These are phyloP conservation scores for Ogataea haglerorum DNA, from an alignment of 805 yeast genomes.

Conservation along the genomic window DNA sequence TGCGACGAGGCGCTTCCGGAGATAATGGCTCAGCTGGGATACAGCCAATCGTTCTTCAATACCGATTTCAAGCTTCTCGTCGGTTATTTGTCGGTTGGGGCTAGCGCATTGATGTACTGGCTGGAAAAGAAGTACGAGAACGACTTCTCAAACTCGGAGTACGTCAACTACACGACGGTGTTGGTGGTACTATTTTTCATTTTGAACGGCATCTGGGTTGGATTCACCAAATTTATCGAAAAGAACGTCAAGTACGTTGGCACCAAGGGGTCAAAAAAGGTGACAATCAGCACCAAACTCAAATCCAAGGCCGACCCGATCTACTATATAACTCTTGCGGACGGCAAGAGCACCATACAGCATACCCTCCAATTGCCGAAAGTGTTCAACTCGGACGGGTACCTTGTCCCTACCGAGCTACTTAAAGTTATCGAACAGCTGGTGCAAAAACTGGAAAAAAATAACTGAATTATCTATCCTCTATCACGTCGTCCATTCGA, in stretches of 20 bases:
- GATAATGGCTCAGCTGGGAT: conserved; percentile 43
- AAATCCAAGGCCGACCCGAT: conserved; percentile 42
- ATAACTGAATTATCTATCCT: conserved; percentile 1
- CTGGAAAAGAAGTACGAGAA: conserved; percentile 45
- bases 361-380: conserved; percentile 36
- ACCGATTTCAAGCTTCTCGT: conserved; percentile 46
- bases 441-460: conserved; percentile 20
- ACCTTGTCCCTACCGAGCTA: conserved; percentile 36
- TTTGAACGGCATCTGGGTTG: conserved; percentile 34
- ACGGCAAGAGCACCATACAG: conserved; percentile 23
- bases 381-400: conserved; percentile 48
- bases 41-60: conserved; percentile 43
- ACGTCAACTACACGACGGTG: conserved; percentile 34
- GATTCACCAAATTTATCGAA: conserved; percentile 34
- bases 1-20: conserved; percentile 47
- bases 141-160: conserved; percentile 38
- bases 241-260: conserved; percentile 50
- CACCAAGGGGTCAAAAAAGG: conserved; percentile 31
- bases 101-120: conserved; percentile 45
- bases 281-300: conserved; percentile 37
- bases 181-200: conserved; percentile 38
- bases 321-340: conserved; percentile 36
- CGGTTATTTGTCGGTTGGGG: conserved; percentile 44
- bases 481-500: conserved; percentile 29
- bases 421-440: conserved; percentile 25